A percentile compares a stretch with the other conserved stretches of the same genome.
phyloP scores from a whole-genome alignment of 208 protist genomes.

The Leishmania tropica region DNA sequence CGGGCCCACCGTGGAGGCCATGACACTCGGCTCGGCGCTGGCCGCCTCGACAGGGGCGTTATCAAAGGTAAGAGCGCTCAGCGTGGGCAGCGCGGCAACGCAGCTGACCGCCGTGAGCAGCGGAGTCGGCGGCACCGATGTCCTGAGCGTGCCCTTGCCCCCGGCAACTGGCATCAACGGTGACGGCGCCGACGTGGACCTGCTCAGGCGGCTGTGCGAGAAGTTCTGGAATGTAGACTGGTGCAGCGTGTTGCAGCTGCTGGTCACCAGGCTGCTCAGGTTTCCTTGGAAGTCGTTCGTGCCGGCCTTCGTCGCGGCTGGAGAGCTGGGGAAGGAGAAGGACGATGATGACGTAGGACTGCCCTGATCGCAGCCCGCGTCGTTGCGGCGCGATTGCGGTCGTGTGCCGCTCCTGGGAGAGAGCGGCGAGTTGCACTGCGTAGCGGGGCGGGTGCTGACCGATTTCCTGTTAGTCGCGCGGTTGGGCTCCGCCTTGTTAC shows the following conservation, averaged over 20 bases:
- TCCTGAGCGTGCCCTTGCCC: neutral
- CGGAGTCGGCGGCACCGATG: neutral
- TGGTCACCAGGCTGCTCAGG: neutral
- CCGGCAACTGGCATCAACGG: neutral
- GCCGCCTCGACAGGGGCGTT: neutral
- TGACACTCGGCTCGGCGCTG: neutral
- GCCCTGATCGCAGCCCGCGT: neutral
- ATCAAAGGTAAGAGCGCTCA: neutral
- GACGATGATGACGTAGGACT: neutral
- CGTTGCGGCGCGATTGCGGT: conserved; percentile 5
- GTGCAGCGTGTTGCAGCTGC: neutral
- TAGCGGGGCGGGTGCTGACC: conserved; percentile 6
- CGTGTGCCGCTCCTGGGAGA: neutral
- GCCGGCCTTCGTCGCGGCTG: neutral
- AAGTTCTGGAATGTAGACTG: neutral
- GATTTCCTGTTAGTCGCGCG: neutral
- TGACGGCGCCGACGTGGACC: neutral
- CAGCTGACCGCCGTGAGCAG: neutral
- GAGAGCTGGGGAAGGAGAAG: neutral
- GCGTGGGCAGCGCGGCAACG: neutral
- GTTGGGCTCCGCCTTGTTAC: neutral
- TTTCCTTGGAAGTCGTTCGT: neutral
- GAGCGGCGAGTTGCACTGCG: conserved; percentile 5
- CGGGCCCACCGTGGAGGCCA: neutral
- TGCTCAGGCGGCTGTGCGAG: neutral